Base-by-base conservation (phyloP, 768 basidiomycete species). In the Boletus sp. region DNA sequence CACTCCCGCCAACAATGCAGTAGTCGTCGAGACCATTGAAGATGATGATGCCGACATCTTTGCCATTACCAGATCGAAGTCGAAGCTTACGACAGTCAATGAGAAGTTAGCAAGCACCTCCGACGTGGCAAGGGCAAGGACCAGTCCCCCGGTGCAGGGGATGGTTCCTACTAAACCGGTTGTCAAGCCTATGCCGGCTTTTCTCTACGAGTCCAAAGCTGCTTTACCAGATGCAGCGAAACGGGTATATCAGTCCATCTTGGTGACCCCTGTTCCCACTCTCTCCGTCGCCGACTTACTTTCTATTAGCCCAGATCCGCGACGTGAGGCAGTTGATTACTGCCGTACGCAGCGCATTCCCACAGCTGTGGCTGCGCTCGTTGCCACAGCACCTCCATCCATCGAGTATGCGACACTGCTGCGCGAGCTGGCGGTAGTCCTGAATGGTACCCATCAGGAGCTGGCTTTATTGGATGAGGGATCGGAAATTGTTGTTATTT, bases 401-500 rank as follows among this genome's bases (percentile, higher is more conserved):
- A 1, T 60, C 9, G 24, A 57, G 33, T 56, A 60, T 33, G 24
- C 42, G 50, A 58, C 33, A 1, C 56, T 35, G 7, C 47, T 60
- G 0, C 3, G 4, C 0, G 47, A 60, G 8, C 41, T 60, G 0
- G 3, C 1, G 4, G 56, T 60, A 9, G 18, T 5, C 0, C 52
- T 60, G 1, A 52, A 60, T 33, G 41, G 59, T 0, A 35, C 10
- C 2, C 14, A 20, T 4, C 10, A 35, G 0, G 29, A 57, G 15
- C 7, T 20, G 12, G 47, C 17, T 0, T 4, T 60, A 10, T 33
- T 60, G 0, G 47, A 60, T 9, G 41, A 57, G 24, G 51, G 67
- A 17, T 69, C 60, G 7, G 64, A 70, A 42, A 69, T 70, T 12
- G 65, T 71, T 28, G 52, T 71, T 2, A 54, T 71, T 3, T 3